Percentiles rank a stretch among this genome's conserved stretches.
These are phyloP conservation scores for Panicum miliaceum DNA, from an alignment of 176 grass and related monocot genomes.

Conservation along the genomic window DNA sequence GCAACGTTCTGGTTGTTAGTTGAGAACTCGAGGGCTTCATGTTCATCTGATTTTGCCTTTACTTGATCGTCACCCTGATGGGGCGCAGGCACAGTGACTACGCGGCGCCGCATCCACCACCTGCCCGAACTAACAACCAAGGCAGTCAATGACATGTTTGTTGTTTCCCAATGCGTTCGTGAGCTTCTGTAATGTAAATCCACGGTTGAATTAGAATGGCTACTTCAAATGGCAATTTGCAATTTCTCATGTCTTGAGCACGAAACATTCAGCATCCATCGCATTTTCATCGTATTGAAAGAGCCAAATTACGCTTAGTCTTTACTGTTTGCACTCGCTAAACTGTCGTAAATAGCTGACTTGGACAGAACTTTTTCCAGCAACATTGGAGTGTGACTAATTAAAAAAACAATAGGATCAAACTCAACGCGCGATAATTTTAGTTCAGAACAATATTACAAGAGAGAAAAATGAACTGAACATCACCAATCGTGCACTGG, in stretches of 20 bases:
- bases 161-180: not conserved
- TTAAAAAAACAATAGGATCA: not conserved
- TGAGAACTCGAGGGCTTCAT: too few relatives aligned
- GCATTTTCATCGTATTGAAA: not conserved
- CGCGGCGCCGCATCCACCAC: not conserved
- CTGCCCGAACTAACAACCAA: not conserved
- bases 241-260: not conserved
- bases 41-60: not conserved
- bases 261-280: not conserved
- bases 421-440: too few relatives aligned
- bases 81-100: not conserved
- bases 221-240: not conserved
- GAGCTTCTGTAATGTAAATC: slow-evolving; percentile 18
- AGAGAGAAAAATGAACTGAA: too few relatives aligned
- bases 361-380: not conserved
- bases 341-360: not conserved
- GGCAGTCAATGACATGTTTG: not conserved
- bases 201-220: slow-evolving; percentile 29
- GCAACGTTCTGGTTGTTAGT: slow-evolving; percentile 28
- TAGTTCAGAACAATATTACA: too few relatives aligned
- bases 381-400: too few relatives aligned
- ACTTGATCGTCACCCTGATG: not conserved
- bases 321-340: too few relatives aligned
- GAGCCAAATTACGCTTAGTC: not conserved
- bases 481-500: too few relatives aligned